Evolutionary conservation across 2,329 filamentous ascomycete species (phyloP).

Genomic region (Penicillium sumatraense): DNA sequence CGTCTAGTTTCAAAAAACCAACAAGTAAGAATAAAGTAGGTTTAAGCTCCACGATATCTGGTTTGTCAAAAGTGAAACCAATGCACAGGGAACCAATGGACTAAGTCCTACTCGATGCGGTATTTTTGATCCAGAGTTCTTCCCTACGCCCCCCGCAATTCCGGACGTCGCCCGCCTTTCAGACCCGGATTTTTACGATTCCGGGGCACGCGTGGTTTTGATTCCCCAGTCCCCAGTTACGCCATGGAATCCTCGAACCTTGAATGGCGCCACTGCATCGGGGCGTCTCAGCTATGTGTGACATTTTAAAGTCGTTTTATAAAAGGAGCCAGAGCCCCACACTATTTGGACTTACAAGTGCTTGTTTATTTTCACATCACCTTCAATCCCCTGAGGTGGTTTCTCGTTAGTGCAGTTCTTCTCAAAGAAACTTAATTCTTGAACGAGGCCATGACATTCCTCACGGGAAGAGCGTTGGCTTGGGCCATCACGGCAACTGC

Average conservation of each 20-base stretch:
- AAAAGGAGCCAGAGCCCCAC: slow-evolving; percentile 13
- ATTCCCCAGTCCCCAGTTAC: slow-evolving; percentile 9
- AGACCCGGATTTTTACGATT: slow-evolving; percentile 1
- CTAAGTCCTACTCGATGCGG: not conserved
- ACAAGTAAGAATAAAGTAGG: not conserved
- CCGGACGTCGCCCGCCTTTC: slow-evolving; percentile 6
- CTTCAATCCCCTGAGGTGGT: not conserved
- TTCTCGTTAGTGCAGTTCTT: not conserved
- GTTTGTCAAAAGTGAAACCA: not conserved
- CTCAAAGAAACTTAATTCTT: not conserved
- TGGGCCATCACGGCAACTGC: slow-evolving; percentile 50
- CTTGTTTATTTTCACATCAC: not conserved
- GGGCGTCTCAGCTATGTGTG: not conserved
- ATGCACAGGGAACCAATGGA: not conserved
- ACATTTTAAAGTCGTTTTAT: slow-evolving; percentile 1
- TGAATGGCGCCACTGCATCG: slow-evolving; percentile 17
- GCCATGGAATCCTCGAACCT: slow-evolving; percentile 10
- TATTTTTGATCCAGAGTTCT: slow-evolving; percentile 3
- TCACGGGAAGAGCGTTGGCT: slow-evolving; percentile 39
- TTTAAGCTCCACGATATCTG: not conserved
- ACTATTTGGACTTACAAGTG: not conserved
- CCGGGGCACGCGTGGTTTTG: slow-evolving; percentile 15
- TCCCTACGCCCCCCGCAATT: slow-evolving; percentile 17
- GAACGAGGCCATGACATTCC: slow-evolving; percentile 25
- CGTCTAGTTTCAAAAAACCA: not conserved